phyloP scores from a whole-genome alignment of 768 basidiomycete species.

The Tricholoma matsutake region DNA sequence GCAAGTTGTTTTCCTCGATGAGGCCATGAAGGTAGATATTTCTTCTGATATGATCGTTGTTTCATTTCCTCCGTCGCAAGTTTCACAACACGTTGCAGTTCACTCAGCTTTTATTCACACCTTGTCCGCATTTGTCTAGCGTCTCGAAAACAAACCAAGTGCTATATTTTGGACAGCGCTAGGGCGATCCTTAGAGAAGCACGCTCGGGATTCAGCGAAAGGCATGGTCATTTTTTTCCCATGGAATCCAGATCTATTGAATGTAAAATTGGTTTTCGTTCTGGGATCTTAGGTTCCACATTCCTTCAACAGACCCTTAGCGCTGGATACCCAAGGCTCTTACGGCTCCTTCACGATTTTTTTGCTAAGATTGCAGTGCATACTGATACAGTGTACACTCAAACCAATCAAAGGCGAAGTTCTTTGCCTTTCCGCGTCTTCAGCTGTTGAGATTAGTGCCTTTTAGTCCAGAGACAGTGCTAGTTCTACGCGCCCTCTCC shows the following conservation, averaged over 20 bases:
- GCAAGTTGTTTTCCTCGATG: constrained; percentile 81
- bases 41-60: background rate
- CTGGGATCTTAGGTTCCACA: constrained; percentile 58
- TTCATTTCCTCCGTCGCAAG: background rate
- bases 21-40: constrained; percentile 78
- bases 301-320: constrained; percentile 91
- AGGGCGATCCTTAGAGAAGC: constrained; percentile 75
- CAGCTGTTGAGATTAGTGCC: constrained; percentile 3
- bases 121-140: constrained; percentile 34
- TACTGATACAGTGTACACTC: constrained; percentile 90
- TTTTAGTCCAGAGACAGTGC: constrained; percentile 83
- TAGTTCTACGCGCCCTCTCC: constrained; percentile 80
- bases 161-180: constrained; percentile 88
- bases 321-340: constrained; percentile 79
- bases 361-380: constrained; percentile 94
- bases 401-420: constrained; percentile 74
- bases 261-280: background rate
- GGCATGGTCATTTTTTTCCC: constrained; percentile 41
- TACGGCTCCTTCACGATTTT: constrained; percentile 95
- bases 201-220: constrained; percentile 76
- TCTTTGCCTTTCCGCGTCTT: background rate
- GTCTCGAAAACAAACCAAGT: constrained; percentile 88
- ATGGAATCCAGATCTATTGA: background rate
- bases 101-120: background rate
- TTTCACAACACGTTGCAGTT: background rate